Percentiles rank a stretch among this genome's conserved stretches.
Conservation (phyloP, 2,329 filamentous ascomycete species). For the Phaeosphaeria sp. region DNA sequence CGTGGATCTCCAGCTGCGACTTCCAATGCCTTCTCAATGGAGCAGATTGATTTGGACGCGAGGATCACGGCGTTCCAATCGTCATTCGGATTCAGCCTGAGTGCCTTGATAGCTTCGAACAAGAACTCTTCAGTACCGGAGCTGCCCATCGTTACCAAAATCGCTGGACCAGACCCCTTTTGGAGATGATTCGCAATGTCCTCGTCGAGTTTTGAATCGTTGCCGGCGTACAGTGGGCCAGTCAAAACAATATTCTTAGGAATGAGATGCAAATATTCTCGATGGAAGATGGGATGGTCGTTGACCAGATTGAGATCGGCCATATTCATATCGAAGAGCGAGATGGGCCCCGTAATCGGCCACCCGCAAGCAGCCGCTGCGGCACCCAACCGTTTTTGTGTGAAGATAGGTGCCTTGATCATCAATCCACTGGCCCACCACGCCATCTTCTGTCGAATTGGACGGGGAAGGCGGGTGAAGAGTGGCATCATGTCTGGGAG, state of each 20-base stretch:
- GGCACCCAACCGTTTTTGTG: slow-evolving; percentile 38
- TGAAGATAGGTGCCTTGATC: slow-evolving; percentile 41
- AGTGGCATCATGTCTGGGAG: slow-evolving; percentile 42
- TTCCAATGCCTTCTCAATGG: slow-evolving; percentile 31
- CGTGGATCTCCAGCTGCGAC: slow-evolving; percentile 32
- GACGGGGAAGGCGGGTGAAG: slow-evolving; percentile 39
- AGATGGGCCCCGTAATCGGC: slow-evolving; percentile 38
- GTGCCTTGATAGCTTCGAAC: slow-evolving; percentile 40
- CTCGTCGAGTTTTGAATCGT: slow-evolving; percentile 28
- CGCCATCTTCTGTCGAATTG: slow-evolving; percentile 32
- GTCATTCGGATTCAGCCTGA: slow-evolving; percentile 29
- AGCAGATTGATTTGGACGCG: slow-evolving; percentile 40
- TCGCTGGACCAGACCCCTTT: slow-evolving; percentile 27
- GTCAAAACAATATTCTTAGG: slow-evolving; percentile 40
- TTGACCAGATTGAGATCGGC: slow-evolving; percentile 44
- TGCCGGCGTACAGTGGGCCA: slow-evolving; percentile 35
- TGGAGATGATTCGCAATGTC: slow-evolving; percentile 37
- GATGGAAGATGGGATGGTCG: slow-evolving; percentile 41
- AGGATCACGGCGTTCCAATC: slow-evolving; percentile 40
- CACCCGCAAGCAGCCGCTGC: slow-evolving; percentile 37
- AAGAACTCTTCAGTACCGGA: slow-evolving; percentile 40
- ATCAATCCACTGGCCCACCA: slow-evolving; percentile 35
- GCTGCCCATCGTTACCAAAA: slow-evolving; percentile 41
- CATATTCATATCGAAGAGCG: slow-evolving; percentile 45
- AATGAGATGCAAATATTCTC: slow-evolving; percentile 36